These are phyloP conservation scores for Spatholobus suberectus DNA, from an alignment of 306 rosid genomes.

Conservation along the genomic window DNA sequence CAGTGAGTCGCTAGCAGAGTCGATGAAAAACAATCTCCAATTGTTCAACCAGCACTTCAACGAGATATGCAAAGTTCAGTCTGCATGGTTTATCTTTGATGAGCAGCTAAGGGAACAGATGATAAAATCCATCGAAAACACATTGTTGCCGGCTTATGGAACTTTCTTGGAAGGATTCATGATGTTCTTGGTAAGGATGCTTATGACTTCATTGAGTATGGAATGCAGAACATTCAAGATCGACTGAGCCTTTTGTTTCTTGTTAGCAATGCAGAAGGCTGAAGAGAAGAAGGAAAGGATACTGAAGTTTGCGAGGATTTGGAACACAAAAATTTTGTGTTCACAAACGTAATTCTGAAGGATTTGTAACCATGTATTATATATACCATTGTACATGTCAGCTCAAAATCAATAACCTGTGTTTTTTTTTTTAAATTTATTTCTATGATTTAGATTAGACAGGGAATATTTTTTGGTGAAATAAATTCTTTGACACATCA, in stretches of 20 bases:
- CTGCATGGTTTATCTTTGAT: slow-evolving; percentile 40
- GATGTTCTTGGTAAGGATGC: slow-evolving; percentile 55
- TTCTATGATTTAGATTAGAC: too few species aligned
- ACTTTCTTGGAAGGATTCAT: slow-evolving; percentile 54
- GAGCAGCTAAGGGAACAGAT: slow-evolving; percentile 62
- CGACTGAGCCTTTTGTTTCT: slow-evolving; percentile 55
- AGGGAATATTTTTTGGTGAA: too few species aligned
- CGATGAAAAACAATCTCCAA: slow-evolving; percentile 63
- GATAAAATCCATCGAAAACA: slow-evolving; percentile 48
- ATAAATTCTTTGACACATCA: too few species aligned
- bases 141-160: slow-evolving; percentile 64
- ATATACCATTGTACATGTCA: too few species aligned
- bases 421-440: too few species aligned
- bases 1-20: slow-evolving; percentile 45
- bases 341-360: neutral
- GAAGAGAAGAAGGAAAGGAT: neutral
- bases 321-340: neutral
- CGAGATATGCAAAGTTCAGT: neutral
- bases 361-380: neutral
- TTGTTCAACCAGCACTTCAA: slow-evolving; percentile 32
- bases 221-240: slow-evolving; percentile 50
- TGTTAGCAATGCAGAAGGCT: neutral
- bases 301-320: neutral
- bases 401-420: too few species aligned
- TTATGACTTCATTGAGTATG: slow-evolving; percentile 54